phyloP scores from a whole-genome alignment of 2,329 filamentous ascomycete genomes.

The Penicillium sclerotiorum region DNA sequence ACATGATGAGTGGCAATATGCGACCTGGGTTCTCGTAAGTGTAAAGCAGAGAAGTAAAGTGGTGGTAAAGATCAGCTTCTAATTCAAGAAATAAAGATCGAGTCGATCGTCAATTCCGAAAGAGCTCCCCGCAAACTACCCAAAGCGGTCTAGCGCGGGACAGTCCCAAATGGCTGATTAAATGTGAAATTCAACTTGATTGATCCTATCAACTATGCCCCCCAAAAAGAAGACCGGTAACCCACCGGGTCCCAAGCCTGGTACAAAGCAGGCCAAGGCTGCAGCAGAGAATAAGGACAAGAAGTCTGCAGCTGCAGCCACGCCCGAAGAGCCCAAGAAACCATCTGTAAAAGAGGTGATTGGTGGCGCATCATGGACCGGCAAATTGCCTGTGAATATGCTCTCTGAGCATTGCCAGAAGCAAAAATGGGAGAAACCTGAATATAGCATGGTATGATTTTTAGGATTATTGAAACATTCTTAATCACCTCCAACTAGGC shows the following conservation, averaged over 20 bases:
- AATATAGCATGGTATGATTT: constrained; percentile 73
- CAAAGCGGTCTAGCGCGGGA: constrained; percentile 37
- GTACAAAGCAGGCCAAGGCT: constrained; percentile 45
- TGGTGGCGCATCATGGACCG: constrained; percentile 94
- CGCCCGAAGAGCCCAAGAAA: constrained; percentile 55
- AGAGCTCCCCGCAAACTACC: constrained; percentile 26
- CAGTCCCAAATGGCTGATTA: constrained; percentile 20
- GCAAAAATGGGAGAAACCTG: constrained; percentile 91
- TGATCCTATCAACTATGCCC: constrained; percentile 33
- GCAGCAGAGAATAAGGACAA: constrained; percentile 37
- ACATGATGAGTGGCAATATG: no score
- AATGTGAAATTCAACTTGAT: not conserved
- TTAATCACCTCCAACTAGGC: not conserved
- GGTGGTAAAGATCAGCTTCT: no score
- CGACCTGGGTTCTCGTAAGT: not conserved
- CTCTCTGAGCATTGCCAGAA: constrained; percentile 94
- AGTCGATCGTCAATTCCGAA: not conserved
- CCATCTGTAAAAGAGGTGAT: constrained; percentile 75
- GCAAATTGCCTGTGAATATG: constrained; percentile 91
- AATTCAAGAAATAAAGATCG: no score
- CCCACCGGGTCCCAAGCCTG: constrained; percentile 41
- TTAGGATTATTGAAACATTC: not conserved
- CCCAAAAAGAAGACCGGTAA: constrained; percentile 46
- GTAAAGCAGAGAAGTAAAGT: not conserved
- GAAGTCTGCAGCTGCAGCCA: constrained; percentile 36